phyloP scores from a whole-genome alignment of 208 protist species.

The Trypanosoma conorhini region DNA sequence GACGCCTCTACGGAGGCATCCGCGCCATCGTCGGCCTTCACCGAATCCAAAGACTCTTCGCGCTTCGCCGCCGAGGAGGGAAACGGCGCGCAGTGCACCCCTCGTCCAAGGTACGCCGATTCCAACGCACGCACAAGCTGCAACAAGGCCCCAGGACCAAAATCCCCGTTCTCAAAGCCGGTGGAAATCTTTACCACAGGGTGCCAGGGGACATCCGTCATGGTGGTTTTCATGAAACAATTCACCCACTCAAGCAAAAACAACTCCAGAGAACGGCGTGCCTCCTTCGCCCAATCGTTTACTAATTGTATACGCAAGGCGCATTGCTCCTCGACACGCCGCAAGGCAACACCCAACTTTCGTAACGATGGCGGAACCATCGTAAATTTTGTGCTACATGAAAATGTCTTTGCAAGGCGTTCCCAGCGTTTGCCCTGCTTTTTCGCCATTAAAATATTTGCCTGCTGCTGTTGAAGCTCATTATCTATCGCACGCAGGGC shows the following conservation, averaged over 20 bases:
- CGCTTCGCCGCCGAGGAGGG: background rate
- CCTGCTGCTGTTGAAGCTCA: slow-evolving; percentile 40
- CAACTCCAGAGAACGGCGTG: slow-evolving; percentile 37
- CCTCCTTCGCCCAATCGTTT: slow-evolving; percentile 8
- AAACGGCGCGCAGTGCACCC: slow-evolving; percentile 11
- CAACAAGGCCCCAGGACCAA: slow-evolving; percentile 42
- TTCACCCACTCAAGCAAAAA: slow-evolving; percentile 81
- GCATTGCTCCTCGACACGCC: slow-evolving; percentile 49
- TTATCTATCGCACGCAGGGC: slow-evolving; percentile 52
- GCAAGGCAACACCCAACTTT: slow-evolving; percentile 29
- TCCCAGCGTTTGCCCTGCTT: slow-evolving; percentile 65
- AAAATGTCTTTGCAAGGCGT: slow-evolving; percentile 78
- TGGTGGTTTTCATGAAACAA: slow-evolving; percentile 42
- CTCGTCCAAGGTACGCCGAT: slow-evolving; percentile 30
- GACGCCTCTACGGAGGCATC: background rate
- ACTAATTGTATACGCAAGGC: background rate
- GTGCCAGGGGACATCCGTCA: slow-evolving; percentile 15
- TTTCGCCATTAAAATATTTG: slow-evolving; percentile 25
- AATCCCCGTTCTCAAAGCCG: slow-evolving; percentile 28
- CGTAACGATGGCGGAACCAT: slow-evolving; percentile 40
- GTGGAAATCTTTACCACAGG: slow-evolving; percentile 31
- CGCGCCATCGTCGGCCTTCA: background rate
- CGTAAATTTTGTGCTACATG: slow-evolving; percentile 35
- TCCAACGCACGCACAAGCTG: slow-evolving; percentile 63
- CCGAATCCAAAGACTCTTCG: background rate